Percentiles rank a stretch among this genome's conserved stretches.
Conservation (phyloP, 441 rosid genomes). For the Adansonia grandidieri region DNA sequence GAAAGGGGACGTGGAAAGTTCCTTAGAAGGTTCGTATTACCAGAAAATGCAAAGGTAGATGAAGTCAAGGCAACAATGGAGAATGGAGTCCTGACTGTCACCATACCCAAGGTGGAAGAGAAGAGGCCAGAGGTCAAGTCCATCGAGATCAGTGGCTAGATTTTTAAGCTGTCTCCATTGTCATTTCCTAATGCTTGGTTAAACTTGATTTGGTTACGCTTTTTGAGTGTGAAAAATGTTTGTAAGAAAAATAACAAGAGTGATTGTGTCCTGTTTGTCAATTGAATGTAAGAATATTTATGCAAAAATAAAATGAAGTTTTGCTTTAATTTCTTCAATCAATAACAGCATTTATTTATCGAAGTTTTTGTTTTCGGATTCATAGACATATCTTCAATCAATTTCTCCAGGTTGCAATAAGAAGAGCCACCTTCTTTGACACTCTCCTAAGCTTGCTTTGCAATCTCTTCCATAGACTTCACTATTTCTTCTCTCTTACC, state of each 20-base stretch:
- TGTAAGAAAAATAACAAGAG: not conserved
- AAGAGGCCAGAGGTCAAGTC: conserved; percentile 29
- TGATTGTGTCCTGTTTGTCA: not conserved
- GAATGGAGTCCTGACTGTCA: conserved; percentile 35
- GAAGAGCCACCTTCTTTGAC: conserved; percentile 36
- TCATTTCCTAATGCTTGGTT: not conserved
- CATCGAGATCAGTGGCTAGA: not conserved
- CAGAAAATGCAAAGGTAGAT: conserved; percentile 40
- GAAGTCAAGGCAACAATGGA: conserved; percentile 39
- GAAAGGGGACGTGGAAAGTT: conserved; percentile 40
- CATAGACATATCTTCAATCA: conserved; percentile 21
- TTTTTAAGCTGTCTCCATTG: not conserved
- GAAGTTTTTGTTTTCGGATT: too few species aligned
- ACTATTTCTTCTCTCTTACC: conserved; percentile 13
- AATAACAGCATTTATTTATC: too few species aligned
- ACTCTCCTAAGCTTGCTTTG: conserved; percentile 24
- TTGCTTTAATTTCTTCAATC: too few species aligned
- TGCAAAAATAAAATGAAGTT: too few species aligned
- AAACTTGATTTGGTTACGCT: not conserved
- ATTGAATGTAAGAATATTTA: too few species aligned
- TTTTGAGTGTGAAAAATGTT: too few species aligned
- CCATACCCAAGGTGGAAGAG: conserved; percentile 35
- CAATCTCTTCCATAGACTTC: conserved; percentile 24
- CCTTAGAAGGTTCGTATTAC: conserved; percentile 40
- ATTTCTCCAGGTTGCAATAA: conserved; percentile 14